Evolutionary conservation across 2,329 filamentous ascomycete species (phyloP), one percentile per base, ranked within the genome.

Genomic region (Claviceps sp.): DNA sequence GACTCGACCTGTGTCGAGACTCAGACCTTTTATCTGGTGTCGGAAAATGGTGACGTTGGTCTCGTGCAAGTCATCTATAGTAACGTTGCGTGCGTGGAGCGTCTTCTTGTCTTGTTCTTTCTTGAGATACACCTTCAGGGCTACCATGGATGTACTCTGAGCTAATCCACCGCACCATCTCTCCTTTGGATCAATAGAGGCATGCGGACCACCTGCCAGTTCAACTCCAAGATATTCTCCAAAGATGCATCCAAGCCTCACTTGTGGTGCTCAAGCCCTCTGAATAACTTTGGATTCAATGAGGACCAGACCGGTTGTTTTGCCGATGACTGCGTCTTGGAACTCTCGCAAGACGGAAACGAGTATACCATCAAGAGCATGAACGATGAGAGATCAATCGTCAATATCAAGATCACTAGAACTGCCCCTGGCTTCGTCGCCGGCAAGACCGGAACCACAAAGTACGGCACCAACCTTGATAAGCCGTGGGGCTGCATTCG

Each of bases 1-100:
- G 84, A 88, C 59, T 85, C 82, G 62, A 97, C 93, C 57, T 86
- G 79, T 63, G 93, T 97, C 60, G 93, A 98, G 76, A 96, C 88
- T 34, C 86, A 96, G 73, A 89, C 79, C 56, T 98, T 96, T 73
- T 98, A 98, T 73, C 71, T 96, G 63, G 83, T 83, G 69, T 76
- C 85, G 52, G 86, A 95, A 56, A 80, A 74, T 54, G 93, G 93
- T 49, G 77, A 83, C 56, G 68, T 90, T 57, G 87, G 78, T 50
- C 79, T 95, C 68, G 81, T 80, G 54, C 93, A 98, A 76, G 78
- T 97, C 70, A 95, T 98, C 67, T 95, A 97, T 76, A 97, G 87
- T 75, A 96, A 95, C 71, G 86, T 98, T 66, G 85, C 81, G 90
- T 96, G 82, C 70, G 84, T 52, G 37, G 39, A 29, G 45, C 29